Evolutionary conservation across 768 basidiomycete genomes (phyloP).

Genomic region (Leccinum fibrillosum): DNA sequence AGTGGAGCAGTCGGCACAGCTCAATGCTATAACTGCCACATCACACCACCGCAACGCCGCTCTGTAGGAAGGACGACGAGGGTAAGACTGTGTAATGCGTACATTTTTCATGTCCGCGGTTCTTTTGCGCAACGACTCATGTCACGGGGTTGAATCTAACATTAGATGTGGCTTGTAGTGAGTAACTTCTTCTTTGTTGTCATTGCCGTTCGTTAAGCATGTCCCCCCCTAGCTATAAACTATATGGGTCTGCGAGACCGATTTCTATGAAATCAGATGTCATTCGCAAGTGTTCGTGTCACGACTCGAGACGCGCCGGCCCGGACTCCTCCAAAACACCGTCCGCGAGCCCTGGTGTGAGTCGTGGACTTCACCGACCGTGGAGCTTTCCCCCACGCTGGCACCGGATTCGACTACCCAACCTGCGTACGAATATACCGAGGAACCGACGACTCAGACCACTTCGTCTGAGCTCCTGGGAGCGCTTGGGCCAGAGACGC

Average conservation of each 20-base stretch:
- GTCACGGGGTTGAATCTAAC: conserved; percentile 1
- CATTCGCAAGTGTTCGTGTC: conserved; percentile 82
- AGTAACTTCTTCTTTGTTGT: conserved; percentile 25
- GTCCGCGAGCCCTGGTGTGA: conserved; percentile 71
- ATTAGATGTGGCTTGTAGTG: conserved; percentile 74
- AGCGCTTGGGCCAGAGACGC: conserved; percentile 37
- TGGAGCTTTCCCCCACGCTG: conserved; percentile 60
- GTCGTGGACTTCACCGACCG: conserved; percentile 66
- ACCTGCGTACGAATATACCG: conserved; percentile 46
- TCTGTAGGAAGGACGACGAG: conserved; percentile 90
- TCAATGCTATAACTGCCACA: conserved; percentile 85
- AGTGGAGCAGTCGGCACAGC: conserved; percentile 43
- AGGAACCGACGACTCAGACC: conserved; percentile 38
- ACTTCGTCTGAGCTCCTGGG: conserved; percentile 53
- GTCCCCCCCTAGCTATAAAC: conserved; percentile 53
- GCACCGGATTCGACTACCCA: conserved; percentile 70
- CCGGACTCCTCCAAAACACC: conserved; percentile 60
- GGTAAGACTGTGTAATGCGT: conserved; percentile 94
- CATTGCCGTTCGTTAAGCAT: conserved; percentile 5
- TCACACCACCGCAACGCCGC: conserved; percentile 75
- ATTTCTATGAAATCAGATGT: conserved; percentile 92
- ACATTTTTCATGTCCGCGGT: conserved; percentile 33
- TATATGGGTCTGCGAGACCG: conserved; percentile 81
- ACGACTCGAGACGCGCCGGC: conserved; percentile 65
- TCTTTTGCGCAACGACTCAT: conserved; percentile 12